Base-by-base conservation (phyloP, 1,284 basidiomycete species). In the Pyrrhoderma lamaoense region DNA sequence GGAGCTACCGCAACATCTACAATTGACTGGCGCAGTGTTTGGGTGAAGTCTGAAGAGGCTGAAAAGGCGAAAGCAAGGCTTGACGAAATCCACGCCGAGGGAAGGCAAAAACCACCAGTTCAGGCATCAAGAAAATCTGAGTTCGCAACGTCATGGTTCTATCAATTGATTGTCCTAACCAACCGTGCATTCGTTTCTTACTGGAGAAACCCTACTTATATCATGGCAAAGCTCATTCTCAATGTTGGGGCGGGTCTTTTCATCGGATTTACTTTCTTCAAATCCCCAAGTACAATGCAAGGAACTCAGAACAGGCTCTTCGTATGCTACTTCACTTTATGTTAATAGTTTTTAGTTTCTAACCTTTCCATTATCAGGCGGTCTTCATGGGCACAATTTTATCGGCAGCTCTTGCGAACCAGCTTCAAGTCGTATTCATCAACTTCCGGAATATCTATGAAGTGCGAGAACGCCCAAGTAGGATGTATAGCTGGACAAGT, bases 121-220 rank as follows among this genome's bases (percentile, higher is more conserved):
- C 54, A 58, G 9, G 64, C 64, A 9, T 65, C 66, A 2, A 60
- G 69, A 21, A 58, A 62, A 11, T 63, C 64, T 36, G 73, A 76
- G 58, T 82, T 74, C 60, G 70, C 80, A 40, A 75, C 80, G 1
- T 64, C 69, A 3, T 70, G 74, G 65, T 42, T 60, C 23, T 64
- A 68, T 51, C 78, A 82, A 63, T 59, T 77, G 22, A 53, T 52
- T 22, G 66, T 71, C 39, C 71, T 82, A 34, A 61, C 72, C 31
- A 61, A 64, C 52, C 76, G 83, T 27, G 75, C 80, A 25, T 70
- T 72, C 55, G 63, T 72, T 55, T 72, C 77, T 53, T 74, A 77
- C 60, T 82, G 76, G 75, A 70, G 82, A 42, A 77, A 80, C 45
- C 69, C 75, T 1, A 68, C 68, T 2, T 79, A 77, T 60, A 70